Percentiles rank a stretch among this genome's conserved stretches.
Evolutionary conservation across 108 stramenopile species (phyloP).

Genomic region (Epithemia pelagica): DNA sequence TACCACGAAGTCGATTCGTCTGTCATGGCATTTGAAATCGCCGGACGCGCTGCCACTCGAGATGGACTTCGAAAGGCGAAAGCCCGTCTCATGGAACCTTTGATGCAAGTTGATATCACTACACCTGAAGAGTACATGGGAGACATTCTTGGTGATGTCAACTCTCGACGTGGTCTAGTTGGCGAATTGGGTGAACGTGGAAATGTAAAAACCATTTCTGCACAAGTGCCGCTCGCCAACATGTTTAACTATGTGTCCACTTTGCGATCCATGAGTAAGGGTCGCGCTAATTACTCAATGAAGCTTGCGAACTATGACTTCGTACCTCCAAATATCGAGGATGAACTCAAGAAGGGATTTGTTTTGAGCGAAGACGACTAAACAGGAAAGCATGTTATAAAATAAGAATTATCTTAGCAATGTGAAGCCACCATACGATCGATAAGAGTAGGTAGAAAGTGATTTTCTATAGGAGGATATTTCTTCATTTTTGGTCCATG

Average conservation of each 20-base stretch:
- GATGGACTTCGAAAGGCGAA: slow-evolving; percentile 95
- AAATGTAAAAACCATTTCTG: slow-evolving; percentile 89
- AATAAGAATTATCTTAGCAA: too few species aligned
- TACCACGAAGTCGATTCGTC: slow-evolving; percentile 89
- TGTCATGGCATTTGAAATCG: slow-evolving; percentile 91
- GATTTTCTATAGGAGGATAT: too few species aligned
- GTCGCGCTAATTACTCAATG: slow-evolving; percentile 97
- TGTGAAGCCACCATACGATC: too few species aligned
- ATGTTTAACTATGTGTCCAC: slow-evolving; percentile 99
- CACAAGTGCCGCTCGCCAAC: slow-evolving; percentile 92
- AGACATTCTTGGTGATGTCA: slow-evolving; percentile 96
- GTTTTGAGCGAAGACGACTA: slow-evolving; percentile 62
- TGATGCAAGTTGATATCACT: slow-evolving; percentile 97
- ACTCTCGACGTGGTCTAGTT: slow-evolving; percentile 92
- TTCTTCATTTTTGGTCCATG: too few species aligned
- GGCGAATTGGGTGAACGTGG: slow-evolving; percentile 93
- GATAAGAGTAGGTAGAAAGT: too few species aligned
- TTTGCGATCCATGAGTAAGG: slow-evolving; percentile 92
- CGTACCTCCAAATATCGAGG: slow-evolving; percentile 89
- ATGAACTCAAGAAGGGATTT: slow-evolving; percentile 87
- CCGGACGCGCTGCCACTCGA: slow-evolving; percentile 87
- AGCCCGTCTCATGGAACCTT: slow-evolving; percentile 95
- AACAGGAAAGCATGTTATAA: slow-evolving; percentile 5
- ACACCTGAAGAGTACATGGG: slow-evolving; percentile 99
- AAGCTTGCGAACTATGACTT: slow-evolving; percentile 95